Evolutionary conservation across 192 early-diverging fungal genomes (phyloP).

Genomic region (Chytriomyces hyalinus): DNA sequence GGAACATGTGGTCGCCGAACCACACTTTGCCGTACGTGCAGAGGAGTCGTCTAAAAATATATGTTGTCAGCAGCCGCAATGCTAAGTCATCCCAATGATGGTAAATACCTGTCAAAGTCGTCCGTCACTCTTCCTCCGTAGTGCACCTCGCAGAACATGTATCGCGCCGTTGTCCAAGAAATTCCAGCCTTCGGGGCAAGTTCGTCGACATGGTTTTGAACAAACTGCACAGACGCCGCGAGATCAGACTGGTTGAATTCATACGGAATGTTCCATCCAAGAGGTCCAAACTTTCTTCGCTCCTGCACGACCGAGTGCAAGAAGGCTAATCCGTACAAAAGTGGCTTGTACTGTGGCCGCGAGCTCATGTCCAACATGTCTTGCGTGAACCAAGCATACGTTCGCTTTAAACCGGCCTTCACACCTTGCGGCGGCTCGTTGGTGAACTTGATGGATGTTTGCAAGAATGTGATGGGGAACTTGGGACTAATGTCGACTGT

Average conservation of each 20-base stretch:
- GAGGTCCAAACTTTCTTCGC: conserved; percentile 67
- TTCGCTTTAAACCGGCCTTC: conserved; percentile 69
- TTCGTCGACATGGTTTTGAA: conserved; percentile 74
- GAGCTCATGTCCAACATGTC: conserved; percentile 72
- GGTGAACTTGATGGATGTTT: conserved; percentile 71
- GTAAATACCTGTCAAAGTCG: conserved; percentile 62
- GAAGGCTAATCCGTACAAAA: conserved; percentile 67
- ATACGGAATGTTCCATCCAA: conserved; percentile 75
- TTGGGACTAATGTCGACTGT: conserved; percentile 64
- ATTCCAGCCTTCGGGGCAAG: conserved; percentile 65
- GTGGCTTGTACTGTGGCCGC: conserved; percentile 68
- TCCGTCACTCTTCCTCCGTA: conserved; percentile 71
- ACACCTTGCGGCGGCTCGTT: conserved; percentile 73
- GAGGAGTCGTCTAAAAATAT: conserved; percentile 54
- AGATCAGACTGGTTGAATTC: conserved; percentile 74
- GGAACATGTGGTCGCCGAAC: conserved; percentile 75
- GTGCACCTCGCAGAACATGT: conserved; percentile 75
- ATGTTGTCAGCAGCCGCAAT: neutral
- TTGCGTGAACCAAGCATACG: conserved; percentile 71
- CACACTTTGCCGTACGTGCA: conserved; percentile 69
- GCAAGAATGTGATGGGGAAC: conserved; percentile 71
- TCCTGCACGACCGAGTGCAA: conserved; percentile 72
- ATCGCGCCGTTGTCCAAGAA: conserved; percentile 66
- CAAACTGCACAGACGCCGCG: conserved; percentile 68
- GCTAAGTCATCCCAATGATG: neutral